Conservation (phyloP, 176 grass and related monocot species). For the Avena insularis region DNA sequence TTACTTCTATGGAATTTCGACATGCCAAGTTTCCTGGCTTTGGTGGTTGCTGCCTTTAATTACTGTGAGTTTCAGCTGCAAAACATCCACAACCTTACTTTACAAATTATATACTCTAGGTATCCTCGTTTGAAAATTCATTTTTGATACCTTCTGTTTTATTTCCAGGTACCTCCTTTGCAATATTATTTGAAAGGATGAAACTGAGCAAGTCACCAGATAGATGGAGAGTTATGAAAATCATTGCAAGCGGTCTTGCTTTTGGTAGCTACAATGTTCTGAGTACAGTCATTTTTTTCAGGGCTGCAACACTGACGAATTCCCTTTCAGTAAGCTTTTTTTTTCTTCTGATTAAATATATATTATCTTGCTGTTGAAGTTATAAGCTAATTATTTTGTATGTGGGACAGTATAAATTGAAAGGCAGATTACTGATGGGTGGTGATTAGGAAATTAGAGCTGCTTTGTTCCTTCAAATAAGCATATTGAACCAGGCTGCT, state of each 20-base stretch:
- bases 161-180: constrained; percentile 49
- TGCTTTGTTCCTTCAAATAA: constrained; percentile 56
- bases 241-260: constrained; percentile 45
- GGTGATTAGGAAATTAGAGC: constrained; percentile 40
- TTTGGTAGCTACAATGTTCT: constrained; percentile 53
- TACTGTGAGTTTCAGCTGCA: constrained; percentile 47
- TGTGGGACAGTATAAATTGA: constrained; percentile 38
- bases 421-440: constrained; percentile 33
- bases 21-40: constrained; percentile 41
- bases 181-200: constrained; percentile 53
- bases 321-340: constrained; percentile 36
- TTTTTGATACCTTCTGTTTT: background rate
- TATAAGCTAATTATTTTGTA: constrained; percentile 37
- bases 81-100: constrained; percentile 1
- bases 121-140: background rate
- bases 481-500: constrained; percentile 44
- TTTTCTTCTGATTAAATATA: constrained; percentile 31
- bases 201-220: constrained; percentile 41
- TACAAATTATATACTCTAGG: background rate
- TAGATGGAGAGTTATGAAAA: constrained; percentile 43
- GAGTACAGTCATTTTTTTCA: constrained; percentile 47
- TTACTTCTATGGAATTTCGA: constrained; percentile 51
- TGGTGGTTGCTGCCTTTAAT: constrained; percentile 37
- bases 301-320: background rate
- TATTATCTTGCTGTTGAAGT: background rate